These are phyloP conservation scores for Metschnikowia anglica DNA, from an alignment of 805 yeast species.

Conservation along the genomic window DNA sequence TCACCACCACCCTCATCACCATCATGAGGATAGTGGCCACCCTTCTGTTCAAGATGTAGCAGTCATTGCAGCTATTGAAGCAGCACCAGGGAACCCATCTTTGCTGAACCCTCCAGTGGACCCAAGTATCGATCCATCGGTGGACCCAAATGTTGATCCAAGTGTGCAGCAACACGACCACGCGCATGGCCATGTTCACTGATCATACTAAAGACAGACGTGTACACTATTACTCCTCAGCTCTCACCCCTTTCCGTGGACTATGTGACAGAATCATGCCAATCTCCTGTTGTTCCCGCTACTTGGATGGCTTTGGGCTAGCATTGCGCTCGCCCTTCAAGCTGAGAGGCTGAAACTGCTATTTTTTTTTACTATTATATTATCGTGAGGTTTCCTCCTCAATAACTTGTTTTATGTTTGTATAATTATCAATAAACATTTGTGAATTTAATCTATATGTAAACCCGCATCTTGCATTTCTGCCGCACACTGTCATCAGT, in stretches of 20 bases:
- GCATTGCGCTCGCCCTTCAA: neutral
- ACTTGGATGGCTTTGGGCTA: neutral
- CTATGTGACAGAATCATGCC: neutral
- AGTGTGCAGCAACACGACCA: constrained; percentile 44
- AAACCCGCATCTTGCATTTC: too few relatives aligned
- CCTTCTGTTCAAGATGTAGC: constrained; percentile 43
- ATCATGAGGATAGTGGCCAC: constrained; percentile 24
- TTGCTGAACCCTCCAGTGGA: constrained; percentile 37
- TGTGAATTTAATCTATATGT: constrained; percentile 4
- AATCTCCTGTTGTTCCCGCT: neutral
- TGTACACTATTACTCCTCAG: constrained; percentile 14
- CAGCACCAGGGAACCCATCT: constrained; percentile 29
- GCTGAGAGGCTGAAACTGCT: neutral
- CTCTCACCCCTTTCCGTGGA: neutral
- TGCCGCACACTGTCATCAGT: too few relatives aligned
- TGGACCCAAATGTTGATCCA: constrained; percentile 46
- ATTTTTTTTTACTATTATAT: constrained; percentile 1
- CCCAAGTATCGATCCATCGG: constrained; percentile 32
- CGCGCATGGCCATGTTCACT: constrained; percentile 30
- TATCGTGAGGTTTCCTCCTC: constrained; percentile 3
- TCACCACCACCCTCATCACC: constrained; percentile 28
- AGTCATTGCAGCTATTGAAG: constrained; percentile 43
- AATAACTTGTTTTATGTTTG: constrained; percentile 14
- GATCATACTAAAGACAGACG: constrained; percentile 8
- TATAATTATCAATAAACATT: constrained; percentile 14